phyloP scores from a whole-genome alignment of 352 stramenopile genomes.

The Phytophthora podocarpi region DNA sequence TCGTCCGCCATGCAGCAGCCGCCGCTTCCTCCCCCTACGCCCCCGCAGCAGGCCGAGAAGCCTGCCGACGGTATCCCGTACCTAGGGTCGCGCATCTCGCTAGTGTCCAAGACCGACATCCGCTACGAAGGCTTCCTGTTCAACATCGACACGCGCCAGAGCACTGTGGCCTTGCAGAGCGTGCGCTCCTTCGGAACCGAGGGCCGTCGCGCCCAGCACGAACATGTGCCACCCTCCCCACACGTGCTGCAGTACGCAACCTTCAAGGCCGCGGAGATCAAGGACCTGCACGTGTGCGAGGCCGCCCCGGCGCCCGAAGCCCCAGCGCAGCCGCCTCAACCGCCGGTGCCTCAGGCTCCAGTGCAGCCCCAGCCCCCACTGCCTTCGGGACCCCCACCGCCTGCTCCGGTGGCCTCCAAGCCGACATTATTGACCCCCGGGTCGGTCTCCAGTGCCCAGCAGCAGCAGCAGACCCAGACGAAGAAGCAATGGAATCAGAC shows the following conservation, averaged over 20 bases:
- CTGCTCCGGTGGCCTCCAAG: conserved; percentile 27
- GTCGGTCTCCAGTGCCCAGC: conserved; percentile 49
- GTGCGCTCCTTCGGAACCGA: conserved; percentile 88
- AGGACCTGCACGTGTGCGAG: conserved; percentile 86
- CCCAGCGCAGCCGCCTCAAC: conserved; percentile 17
- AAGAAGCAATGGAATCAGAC: no score
- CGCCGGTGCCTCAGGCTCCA: conserved; percentile 5
- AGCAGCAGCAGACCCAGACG: conserved; percentile 21
- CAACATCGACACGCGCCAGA: conserved; percentile 87
- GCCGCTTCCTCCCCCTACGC: conserved; percentile 24
- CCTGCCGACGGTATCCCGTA: conserved; percentile 74
- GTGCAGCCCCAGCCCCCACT: conserved; percentile 29
- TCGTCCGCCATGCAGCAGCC: conserved; percentile 47
- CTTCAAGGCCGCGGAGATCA: conserved; percentile 87
- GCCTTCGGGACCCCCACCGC: conserved; percentile 26
- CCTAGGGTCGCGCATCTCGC: conserved; percentile 79
- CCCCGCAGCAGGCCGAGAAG: conserved; percentile 24
- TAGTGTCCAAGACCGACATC: conserved; percentile 90
- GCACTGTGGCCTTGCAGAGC: conserved; percentile 80
- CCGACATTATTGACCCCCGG: conserved; percentile 60
- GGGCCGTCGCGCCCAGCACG: conserved; percentile 70
- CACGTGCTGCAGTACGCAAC: conserved; percentile 81
- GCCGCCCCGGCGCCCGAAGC: conserved; percentile 47
- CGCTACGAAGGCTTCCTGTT: conserved; percentile 87
- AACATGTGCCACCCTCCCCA: conserved; percentile 75